Conservation (phyloP, 2,329 filamentous ascomycete genomes). For the Hypoxylon sp. region DNA sequence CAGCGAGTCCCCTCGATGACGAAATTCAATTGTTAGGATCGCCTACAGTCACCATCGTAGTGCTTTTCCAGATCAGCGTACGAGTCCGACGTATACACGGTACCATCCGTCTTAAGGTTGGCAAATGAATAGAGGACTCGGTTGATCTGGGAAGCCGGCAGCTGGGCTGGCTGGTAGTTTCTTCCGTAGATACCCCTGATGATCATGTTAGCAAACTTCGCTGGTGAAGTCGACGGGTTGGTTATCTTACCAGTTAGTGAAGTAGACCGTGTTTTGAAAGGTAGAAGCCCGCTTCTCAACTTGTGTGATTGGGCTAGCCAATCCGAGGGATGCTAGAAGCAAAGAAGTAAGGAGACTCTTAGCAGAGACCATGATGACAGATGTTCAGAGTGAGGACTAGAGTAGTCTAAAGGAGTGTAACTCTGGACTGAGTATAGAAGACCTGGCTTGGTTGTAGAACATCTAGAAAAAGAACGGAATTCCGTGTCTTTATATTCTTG, state of each 20-base stretch:
- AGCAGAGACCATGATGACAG: slow-evolving; percentile 46
- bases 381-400: slow-evolving; percentile 28
- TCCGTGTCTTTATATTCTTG: slow-evolving; percentile 34
- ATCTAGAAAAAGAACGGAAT: slow-evolving; percentile 20
- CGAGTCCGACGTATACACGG: slow-evolving; percentile 77
- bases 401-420: slow-evolving; percentile 25
- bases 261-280: slow-evolving; percentile 62
- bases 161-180: slow-evolving; percentile 76
- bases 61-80: slow-evolving; percentile 81
- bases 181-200: slow-evolving; percentile 78
- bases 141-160: slow-evolving; percentile 77
- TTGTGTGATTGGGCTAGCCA: slow-evolving; percentile 42
- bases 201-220: slow-evolving; percentile 13
- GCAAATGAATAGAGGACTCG: slow-evolving; percentile 87
- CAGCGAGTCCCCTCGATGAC: slow-evolving; percentile 21
- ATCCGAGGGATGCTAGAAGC: slow-evolving; percentile 46
- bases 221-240: neutral
- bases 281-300: slow-evolving; percentile 45
- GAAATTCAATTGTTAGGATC: neutral
- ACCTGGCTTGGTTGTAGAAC: slow-evolving; percentile 21
- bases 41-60: slow-evolving; percentile 73
- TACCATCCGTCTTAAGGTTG: slow-evolving; percentile 77
- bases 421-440: slow-evolving; percentile 25
- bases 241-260: slow-evolving; percentile 61
- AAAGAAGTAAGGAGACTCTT: slow-evolving; percentile 43